Base-by-base conservation (phyloP, 2,329 filamentous ascomycete genomes). In the Pyrenophora seminiperda region DNA sequence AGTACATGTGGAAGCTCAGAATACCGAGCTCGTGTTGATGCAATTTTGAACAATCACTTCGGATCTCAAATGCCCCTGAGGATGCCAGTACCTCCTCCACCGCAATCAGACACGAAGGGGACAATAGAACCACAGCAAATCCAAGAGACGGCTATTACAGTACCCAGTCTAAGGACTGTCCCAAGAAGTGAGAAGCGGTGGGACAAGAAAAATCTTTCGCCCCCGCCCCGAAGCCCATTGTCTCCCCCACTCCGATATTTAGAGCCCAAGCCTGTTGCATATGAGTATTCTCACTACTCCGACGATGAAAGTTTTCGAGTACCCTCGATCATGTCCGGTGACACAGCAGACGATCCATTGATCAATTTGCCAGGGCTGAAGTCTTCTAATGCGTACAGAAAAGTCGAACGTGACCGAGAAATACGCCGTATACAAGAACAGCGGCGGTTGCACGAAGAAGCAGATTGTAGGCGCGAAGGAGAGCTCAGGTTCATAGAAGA, bases 151-250 rank as follows among this genome's bases (percentile, higher is more conserved):
- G 30, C 32, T 29, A 14, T 10, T 20, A 15, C 41, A 27, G 0
- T 22, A 4, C 30, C 1, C 17, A 50, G 11, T 3, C 40, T 18
- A 7, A 3, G 27, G 2, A 7, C 20, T 1, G 15, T 15, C 13
- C 38, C 47, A 18, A 47, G 39, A 19, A 22, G 30, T 15, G 31
- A 38, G 18, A 51, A 51, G 15, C 47, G 18, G 24, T 47, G 47
- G 42, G 9, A 43, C 7, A 51, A 18, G 10, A 30, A 37, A 7
- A 13, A 18, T 22, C 22, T n/a, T 9, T 31, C 13, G 17, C 17
- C 39, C 10, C 47, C 40, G 15, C 41, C 46, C 3, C 38, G 11
- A 38, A 29, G 20, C 13, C 46, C 36, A 11, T 11, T 17, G 13
- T 19, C 32, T 10, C 24, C 14, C 13, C 36, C 29, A 15, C 22